Conservation (phyloP, 2,329 filamentous ascomycete genomes). For the Colletotrichum cuscutae region DNA sequence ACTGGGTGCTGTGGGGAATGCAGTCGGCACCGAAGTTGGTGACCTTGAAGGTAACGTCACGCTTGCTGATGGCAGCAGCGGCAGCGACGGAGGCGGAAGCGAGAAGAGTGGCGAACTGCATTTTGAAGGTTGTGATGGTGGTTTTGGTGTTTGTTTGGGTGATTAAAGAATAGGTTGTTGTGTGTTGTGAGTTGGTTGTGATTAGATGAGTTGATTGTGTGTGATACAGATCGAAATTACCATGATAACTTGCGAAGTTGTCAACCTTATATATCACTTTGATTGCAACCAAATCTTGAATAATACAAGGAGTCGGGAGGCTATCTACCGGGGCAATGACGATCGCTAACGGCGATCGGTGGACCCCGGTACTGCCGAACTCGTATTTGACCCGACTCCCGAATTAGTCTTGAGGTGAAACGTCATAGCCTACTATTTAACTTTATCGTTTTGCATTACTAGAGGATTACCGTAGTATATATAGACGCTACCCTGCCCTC, state of each 20-base stretch:
- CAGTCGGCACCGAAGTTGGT: constrained; percentile 42
- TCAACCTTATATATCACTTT: constrained; percentile 6
- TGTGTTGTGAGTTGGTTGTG: constrained; percentile 10
- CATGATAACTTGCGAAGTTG: not conserved
- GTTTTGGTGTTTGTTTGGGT: not conserved
- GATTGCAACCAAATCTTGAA: not conserved
- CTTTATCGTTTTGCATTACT: too few species aligned
- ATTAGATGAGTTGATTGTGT: not conserved
- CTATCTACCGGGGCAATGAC: constrained; percentile 14
- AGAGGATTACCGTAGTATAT: too few species aligned
- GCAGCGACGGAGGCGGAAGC: constrained; percentile 38
- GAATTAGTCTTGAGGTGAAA: not conserved
- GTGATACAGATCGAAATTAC: not conserved
- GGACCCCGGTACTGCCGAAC: not conserved
- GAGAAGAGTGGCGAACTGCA: constrained; percentile 40
- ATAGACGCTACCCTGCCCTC: too few species aligned
- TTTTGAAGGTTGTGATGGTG: constrained; percentile 35
- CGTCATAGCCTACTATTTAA: constrained; percentile 8
- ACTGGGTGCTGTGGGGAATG: constrained; percentile 42
- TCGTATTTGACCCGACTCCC: constrained; percentile 17
- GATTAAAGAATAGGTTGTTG: not conserved
- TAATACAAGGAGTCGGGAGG: constrained; percentile 15
- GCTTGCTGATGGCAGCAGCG: constrained; percentile 38
- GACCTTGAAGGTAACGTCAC: constrained; percentile 40
- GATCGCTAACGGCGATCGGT: constrained; percentile 22